Conservation (phyloP, 768 basidiomycete species). For the Amyloporia xantha region DNA sequence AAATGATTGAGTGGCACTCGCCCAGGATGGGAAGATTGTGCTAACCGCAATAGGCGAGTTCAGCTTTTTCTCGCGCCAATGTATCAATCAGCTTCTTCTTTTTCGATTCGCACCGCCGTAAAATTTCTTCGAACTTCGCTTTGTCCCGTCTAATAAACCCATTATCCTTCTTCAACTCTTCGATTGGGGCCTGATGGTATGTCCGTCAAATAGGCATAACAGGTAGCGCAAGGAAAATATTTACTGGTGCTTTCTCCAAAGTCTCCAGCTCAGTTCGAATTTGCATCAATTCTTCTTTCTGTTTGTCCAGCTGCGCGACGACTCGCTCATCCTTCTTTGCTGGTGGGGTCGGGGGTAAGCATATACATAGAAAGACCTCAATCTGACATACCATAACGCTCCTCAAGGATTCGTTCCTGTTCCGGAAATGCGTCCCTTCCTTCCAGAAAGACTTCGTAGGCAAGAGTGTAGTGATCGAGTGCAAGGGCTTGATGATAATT, state of each 20-base stretch:
- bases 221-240: slow-evolving; percentile 10
- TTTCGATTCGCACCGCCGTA: slow-evolving; percentile 62
- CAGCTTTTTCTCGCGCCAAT: slow-evolving; percentile 61
- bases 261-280: slow-evolving; percentile 48
- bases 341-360: slow-evolving; percentile 21
- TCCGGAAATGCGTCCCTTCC: slow-evolving; percentile 63
- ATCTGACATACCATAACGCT: slow-evolving; percentile 63
- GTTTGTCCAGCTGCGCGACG: slow-evolving; percentile 54
- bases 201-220: not conserved
- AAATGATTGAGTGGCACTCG: slow-evolving; percentile 1
- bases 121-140: slow-evolving; percentile 71
- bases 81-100: slow-evolving; percentile 63
- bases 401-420: slow-evolving; percentile 63
- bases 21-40: slow-evolving; percentile 2
- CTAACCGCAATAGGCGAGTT: slow-evolving; percentile 51
- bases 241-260: slow-evolving; percentile 57
- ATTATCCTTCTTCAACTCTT: slow-evolving; percentile 56
- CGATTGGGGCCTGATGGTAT: slow-evolving; percentile 38
- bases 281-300: slow-evolving; percentile 40
- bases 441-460: slow-evolving; percentile 64
- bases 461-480: slow-evolving; percentile 64
- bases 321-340: slow-evolving; percentile 70
- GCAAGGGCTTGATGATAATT: slow-evolving; percentile 71
- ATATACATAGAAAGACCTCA: not conserved
- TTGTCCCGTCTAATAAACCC: slow-evolving; percentile 63